These are phyloP conservation scores for Leptodontidium sp. DNA, from an alignment of 2,329 filamentous ascomycete genomes.

Conservation along the genomic window DNA sequence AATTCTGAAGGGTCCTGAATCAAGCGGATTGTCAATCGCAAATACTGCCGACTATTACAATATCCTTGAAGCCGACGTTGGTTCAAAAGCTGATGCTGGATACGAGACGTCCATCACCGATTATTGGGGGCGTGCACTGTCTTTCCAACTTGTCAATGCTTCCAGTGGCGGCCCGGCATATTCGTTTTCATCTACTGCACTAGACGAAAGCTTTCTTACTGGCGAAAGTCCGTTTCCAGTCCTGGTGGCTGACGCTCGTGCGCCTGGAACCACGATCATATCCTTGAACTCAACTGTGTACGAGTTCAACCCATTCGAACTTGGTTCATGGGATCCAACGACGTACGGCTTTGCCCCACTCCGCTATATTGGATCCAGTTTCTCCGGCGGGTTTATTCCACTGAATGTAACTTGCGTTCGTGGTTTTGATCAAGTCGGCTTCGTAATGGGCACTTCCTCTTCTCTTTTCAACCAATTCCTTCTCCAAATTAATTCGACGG, in stretches of 20 bases:
- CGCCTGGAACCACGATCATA: conserved; percentile 67
- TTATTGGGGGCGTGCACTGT: conserved; percentile 4
- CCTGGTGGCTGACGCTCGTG: conserved; percentile 73
- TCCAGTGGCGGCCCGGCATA: conserved; percentile 1
- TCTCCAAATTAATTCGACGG: conserved; percentile 64
- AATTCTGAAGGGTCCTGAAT: conserved; percentile 4
- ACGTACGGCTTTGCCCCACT: conserved; percentile 75
- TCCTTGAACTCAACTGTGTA: conserved; percentile 75
- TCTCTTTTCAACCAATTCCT: conserved; percentile 85
- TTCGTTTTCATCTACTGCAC: conserved; percentile 2
- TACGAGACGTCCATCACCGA: conserved; percentile 6
- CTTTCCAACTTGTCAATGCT: conserved; percentile 4
- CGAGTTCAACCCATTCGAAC: conserved; percentile 82
- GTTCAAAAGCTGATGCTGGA: conserved; percentile 1
- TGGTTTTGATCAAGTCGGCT: conserved; percentile 85
- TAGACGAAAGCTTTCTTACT: not conserved
- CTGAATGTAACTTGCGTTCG: conserved; percentile 69
- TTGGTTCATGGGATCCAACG: conserved; percentile 79
- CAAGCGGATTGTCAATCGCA: conserved; percentile 4
- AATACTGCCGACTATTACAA: conserved; percentile 4
- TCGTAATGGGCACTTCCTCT: conserved; percentile 84
- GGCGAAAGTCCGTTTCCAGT: conserved; percentile 69
- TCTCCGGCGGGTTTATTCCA: conserved; percentile 67
- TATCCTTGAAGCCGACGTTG: not conserved
- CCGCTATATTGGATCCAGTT: conserved; percentile 76